Percentiles rank a stretch among this genome's conserved stretches.
Evolutionary conservation across 2,329 filamentous ascomycete species (phyloP).

Genomic region (Emydomyces testavorans): DNA sequence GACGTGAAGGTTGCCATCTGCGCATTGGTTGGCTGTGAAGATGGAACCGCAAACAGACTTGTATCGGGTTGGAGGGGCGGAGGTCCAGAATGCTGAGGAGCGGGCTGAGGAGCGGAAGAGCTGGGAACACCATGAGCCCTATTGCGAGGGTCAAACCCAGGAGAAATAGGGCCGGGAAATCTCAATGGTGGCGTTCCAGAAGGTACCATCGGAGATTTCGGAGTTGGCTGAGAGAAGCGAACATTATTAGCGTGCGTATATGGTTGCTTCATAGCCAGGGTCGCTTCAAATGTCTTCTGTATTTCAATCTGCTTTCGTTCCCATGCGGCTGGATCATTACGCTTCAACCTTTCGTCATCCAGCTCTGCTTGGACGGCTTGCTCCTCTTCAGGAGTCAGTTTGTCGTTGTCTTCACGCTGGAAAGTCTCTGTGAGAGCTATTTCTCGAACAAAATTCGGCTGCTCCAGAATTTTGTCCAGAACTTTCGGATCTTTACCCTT

Average conservation of each 20-base stretch:
- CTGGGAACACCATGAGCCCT: neutral
- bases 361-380: constrained; percentile 42
- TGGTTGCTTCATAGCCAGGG: neutral
- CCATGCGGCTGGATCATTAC: constrained; percentile 29
- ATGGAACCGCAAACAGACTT: constrained; percentile 10
- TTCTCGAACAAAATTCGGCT: constrained; percentile 23
- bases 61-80: constrained; percentile 21
- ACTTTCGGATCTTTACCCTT: constrained; percentile 49
- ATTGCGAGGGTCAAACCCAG: neutral
- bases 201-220: neutral
- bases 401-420: constrained; percentile 55
- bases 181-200: neutral
- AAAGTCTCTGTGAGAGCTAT: constrained; percentile 63
- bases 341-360: constrained; percentile 31
- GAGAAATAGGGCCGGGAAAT: neutral
- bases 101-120: constrained; percentile 1
- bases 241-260: neutral
- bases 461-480: constrained; percentile 45
- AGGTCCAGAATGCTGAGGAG: constrained; percentile 15
- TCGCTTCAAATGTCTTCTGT: constrained; percentile 2
- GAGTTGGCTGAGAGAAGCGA: neutral
- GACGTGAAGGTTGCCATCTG: neutral
- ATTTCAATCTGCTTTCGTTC: constrained; percentile 18
- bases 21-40: neutral
- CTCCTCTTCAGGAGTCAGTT: constrained; percentile 51